Evolutionary conservation across 306 rosid genomes (phyloP).

Genomic region (Rosa multiflora): DNA sequence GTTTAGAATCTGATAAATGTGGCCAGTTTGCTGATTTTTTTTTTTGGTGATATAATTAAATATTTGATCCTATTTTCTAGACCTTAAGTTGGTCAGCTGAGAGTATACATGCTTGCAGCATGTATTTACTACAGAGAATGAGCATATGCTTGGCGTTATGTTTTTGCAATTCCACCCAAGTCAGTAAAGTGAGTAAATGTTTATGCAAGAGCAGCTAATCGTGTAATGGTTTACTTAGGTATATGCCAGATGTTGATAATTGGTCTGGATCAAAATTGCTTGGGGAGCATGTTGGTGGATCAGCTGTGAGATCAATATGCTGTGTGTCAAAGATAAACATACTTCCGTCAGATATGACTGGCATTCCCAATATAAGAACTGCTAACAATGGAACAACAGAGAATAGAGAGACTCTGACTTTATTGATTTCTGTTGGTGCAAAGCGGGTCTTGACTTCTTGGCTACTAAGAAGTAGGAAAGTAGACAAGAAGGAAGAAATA

Average conservation of each 20-base stretch:
- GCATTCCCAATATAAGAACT: slow-evolving; percentile 25
- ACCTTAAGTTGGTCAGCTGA: background rate
- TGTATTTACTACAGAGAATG: background rate
- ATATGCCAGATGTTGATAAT: slow-evolving; percentile 54
- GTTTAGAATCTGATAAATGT: background rate
- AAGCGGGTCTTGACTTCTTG: slow-evolving; percentile 94
- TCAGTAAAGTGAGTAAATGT: background rate
- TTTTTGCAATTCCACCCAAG: background rate
- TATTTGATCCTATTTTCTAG: background rate
- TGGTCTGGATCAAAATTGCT: slow-evolving; percentile 90
- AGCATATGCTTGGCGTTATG: background rate
- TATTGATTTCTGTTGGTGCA: slow-evolving; percentile 93
- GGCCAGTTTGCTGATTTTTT: background rate
- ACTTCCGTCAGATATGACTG: slow-evolving; percentile 39
- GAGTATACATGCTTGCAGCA: background rate
- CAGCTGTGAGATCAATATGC: slow-evolving; percentile 92
- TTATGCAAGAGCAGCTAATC: slow-evolving; percentile 11
- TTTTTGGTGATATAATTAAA: background rate
- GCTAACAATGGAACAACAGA: slow-evolving; percentile 30
- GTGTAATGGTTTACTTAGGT: slow-evolving; percentile 52
- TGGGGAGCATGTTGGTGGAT: slow-evolving; percentile 97
- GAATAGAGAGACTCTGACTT: slow-evolving; percentile 48
- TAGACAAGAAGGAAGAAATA: slow-evolving; percentile 35
- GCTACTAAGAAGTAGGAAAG: slow-evolving; percentile 59
- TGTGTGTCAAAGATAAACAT: slow-evolving; percentile 60